Base-by-base conservation (phyloP, 1,284 basidiomycete species). In the Moesziomyces aphidis region DNA sequence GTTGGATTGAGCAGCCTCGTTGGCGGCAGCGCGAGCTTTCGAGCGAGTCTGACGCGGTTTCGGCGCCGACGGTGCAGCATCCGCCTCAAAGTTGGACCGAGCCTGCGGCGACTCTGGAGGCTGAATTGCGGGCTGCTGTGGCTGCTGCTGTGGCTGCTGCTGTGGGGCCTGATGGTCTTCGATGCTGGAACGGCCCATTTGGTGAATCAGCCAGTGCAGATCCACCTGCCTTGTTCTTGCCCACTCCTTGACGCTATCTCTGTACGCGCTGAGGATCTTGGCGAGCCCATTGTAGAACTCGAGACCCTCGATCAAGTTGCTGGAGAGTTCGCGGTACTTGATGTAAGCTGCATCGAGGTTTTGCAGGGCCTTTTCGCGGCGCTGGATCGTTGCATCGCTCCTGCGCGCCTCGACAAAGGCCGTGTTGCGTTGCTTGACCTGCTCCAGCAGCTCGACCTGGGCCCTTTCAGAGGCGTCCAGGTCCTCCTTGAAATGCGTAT, bases 331-430 rank as follows among this genome's bases (percentile, higher is more conserved):
- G 52, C 89, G 88, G 85, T 95, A 97, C 81, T 94, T 94, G 86
- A 91, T 91, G 85, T 94, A 93, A 0, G 94, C 93, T 39, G 91
- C 85, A 76, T 97, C 93, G 54, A 97, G 89, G n/a, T 90, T 90
- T 81, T 95, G 94, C 45, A 98, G 86, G 0, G 91, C 91, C 64
- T 89, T 87, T 85, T 97, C 93, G n/a, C 95, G 89, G 46, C 91
- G 91, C 81, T 92, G 93, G 9, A 95, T 88, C 17, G 88, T 86
- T 0, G 90, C 88, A 79, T 96, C 94, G 17, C 92, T 91, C 83
- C 89, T 90, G 17, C 95, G 88, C 2, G 93, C 93, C 45, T 90
- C 87, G 10, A 95, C 79, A 85, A 97, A 95, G 15, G 87, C 85
- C n/a, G 90, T 89, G 79, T 95, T 94, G 47, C 89, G 88, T 24